A percentile compares a stretch with the other conserved stretches of the same genome.
Conservation (phyloP, 2,329 filamentous ascomycete species). For the Rhexocercosporidium sp. region DNA sequence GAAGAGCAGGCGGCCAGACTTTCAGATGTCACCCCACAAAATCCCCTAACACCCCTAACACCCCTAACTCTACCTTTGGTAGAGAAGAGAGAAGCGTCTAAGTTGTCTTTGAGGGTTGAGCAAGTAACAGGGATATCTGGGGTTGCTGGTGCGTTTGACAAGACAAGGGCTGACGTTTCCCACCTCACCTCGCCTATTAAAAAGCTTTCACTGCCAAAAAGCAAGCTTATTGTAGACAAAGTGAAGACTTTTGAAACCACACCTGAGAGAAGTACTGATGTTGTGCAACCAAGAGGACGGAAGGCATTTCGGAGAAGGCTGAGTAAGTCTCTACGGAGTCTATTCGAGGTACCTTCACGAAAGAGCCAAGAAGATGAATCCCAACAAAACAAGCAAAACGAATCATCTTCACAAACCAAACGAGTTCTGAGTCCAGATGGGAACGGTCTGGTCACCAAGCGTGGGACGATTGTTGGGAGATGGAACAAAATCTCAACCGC, state of each 20-base stretch:
- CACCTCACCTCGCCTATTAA: slow-evolving; percentile 3
- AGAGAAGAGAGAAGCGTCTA: background rate
- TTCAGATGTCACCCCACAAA: background rate
- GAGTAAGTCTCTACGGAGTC: slow-evolving; percentile 25
- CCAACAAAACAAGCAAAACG: background rate
- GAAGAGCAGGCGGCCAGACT: background rate
- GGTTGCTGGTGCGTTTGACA: background rate
- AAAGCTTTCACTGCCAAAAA: slow-evolving; percentile 20
- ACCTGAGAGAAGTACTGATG: background rate
- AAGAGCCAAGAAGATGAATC: slow-evolving; percentile 16
- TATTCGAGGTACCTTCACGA: slow-evolving; percentile 28
- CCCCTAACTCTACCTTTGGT: background rate
- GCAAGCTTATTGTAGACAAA: slow-evolving; percentile 34
- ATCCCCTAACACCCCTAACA: background rate
- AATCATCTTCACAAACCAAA: background rate
- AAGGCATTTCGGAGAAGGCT: slow-evolving; percentile 25
- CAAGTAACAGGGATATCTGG: background rate
- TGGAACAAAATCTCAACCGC: slow-evolving; percentile 20
- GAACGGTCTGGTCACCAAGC: slow-evolving; percentile 12
- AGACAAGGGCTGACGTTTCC: background rate
- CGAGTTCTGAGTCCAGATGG: slow-evolving; percentile 3
- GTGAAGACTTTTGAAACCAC: slow-evolving; percentile 36
- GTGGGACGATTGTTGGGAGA: slow-evolving; percentile 17
- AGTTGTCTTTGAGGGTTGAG: background rate
- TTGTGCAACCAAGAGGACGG: slow-evolving; percentile 11